Evolutionary conservation across 805 yeast genomes (phyloP).

Genomic region (Torulaspora franciscae): DNA sequence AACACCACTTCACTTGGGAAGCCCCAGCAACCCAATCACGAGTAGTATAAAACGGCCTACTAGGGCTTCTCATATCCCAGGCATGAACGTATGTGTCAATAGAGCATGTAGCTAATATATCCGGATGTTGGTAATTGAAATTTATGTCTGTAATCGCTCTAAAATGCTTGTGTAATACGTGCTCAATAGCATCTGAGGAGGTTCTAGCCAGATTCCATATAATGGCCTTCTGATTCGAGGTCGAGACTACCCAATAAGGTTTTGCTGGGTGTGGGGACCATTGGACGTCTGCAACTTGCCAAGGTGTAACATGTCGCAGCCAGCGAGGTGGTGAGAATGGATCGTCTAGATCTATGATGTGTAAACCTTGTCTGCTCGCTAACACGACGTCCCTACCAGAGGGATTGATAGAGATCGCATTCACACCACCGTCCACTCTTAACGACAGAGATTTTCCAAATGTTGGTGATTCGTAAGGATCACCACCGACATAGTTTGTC

Average conservation of each 20-base stretch:
- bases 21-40: slow-evolving; percentile 97
- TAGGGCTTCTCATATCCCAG: slow-evolving; percentile 88
- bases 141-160: slow-evolving; percentile 95
- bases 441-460: slow-evolving; percentile 79
- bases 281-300: slow-evolving; percentile 99
- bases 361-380: slow-evolving; percentile 76
- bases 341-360: slow-evolving; percentile 88
- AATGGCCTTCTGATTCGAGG: slow-evolving; percentile 91
- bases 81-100: slow-evolving; percentile 81
- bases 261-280: slow-evolving; percentile 91
- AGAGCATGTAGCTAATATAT: slow-evolving; percentile 84
- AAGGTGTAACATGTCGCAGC: slow-evolving; percentile 85
- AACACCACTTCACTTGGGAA: slow-evolving; percentile 92
- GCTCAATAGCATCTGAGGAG: slow-evolving; percentile 72
- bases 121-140: slow-evolving; percentile 84
- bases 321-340: slow-evolving; percentile 94
- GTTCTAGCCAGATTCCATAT: slow-evolving; percentile 82
- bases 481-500: slow-evolving; percentile 21
- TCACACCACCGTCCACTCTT: slow-evolving; percentile 85
- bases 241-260: slow-evolving; percentile 88
- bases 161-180: slow-evolving; percentile 81
- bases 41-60: slow-evolving; percentile 65
- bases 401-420: slow-evolving; percentile 86
- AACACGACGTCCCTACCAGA: slow-evolving; percentile 89
- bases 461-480: slow-evolving; percentile 47